Conservation (phyloP, 306 rosid species). For the Chamaecrista fasciculata region DNA sequence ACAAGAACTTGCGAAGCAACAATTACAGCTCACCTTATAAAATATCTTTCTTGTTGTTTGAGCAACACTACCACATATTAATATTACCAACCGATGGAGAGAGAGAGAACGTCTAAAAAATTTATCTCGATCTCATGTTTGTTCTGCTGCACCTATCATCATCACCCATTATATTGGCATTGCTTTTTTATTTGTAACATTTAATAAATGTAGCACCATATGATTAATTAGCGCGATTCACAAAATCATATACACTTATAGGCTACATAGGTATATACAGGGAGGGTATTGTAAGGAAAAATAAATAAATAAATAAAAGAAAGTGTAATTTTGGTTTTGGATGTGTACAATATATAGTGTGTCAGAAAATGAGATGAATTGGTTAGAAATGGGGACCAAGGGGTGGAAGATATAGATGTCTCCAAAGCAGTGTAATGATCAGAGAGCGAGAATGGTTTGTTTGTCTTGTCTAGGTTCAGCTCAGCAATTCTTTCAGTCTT, state of each 20-base stretch:
- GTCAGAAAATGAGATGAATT: background rate
- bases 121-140: conserved; percentile 33
- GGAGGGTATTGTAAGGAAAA: too few relatives aligned
- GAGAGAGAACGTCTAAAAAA: conserved; percentile 1
- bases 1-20: conserved; percentile 60
- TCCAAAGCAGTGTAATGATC: background rate
- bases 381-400: background rate
- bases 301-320: too few relatives aligned
- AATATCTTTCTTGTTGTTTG: conserved; percentile 43
- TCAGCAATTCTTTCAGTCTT: too few relatives aligned
- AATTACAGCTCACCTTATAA: conserved; percentile 65
- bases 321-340: background rate
- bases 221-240: conserved; percentile 13
- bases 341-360: background rate
- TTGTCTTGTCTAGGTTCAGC: conserved; percentile 54
- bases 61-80: conserved; percentile 29
- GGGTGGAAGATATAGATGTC: background rate
- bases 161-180: background rate
- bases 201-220: background rate
- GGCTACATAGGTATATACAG: too few relatives aligned
- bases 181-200: conserved; percentile 19
- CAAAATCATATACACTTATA: too few relatives aligned
- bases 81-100: conserved; percentile 26
- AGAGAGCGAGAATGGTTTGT: conserved; percentile 38
- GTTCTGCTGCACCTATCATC: conserved; percentile 39